A percentile compares a stretch with the other conserved stretches of the same genome.
Evolutionary conservation across 768 basidiomycete genomes (phyloP).

Genomic region (Dioszegia aurantiaca): DNA sequence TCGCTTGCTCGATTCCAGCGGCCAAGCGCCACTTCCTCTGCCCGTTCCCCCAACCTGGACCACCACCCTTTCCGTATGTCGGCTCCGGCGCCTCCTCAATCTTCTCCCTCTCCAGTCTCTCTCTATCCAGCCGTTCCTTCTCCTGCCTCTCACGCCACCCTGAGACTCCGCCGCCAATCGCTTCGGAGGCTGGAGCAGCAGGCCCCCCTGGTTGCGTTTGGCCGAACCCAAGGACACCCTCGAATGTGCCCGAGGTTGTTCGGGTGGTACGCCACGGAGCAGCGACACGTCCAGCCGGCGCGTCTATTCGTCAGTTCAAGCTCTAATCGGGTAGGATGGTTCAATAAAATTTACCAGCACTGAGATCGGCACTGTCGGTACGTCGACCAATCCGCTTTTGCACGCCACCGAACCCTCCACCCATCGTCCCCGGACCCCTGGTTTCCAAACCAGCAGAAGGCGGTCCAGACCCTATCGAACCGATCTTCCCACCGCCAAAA

Average conservation of each 20-base stretch:
- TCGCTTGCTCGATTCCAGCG: slow-evolving; percentile 24
- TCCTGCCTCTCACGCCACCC: slow-evolving; percentile 27
- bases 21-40: slow-evolving; percentile 46
- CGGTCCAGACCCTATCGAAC: slow-evolving; percentile 32
- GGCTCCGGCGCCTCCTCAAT: slow-evolving; percentile 1
- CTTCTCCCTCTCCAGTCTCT: slow-evolving; percentile 22
- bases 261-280: slow-evolving; percentile 40
- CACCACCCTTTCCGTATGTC: slow-evolving; percentile 41
- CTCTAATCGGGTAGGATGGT: neutral
- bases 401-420: slow-evolving; percentile 45
- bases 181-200: slow-evolving; percentile 15
- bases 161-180: neutral
- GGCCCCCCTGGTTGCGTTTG: slow-evolving; percentile 14
- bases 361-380: slow-evolving; percentile 30
- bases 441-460: slow-evolving; percentile 4
- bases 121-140: slow-evolving; percentile 21
- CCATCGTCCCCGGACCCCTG: slow-evolving; percentile 28
- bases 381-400: slow-evolving; percentile 26
- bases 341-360: slow-evolving; percentile 24
- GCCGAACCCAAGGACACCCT: slow-evolving; percentile 50
- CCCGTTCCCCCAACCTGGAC: slow-evolving; percentile 49
- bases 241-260: slow-evolving; percentile 45
- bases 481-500: slow-evolving; percentile 38
- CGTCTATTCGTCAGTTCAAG: neutral
- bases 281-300: neutral